A percentile compares a stretch with the other conserved stretches of the same genome.
Conservation (phyloP, 768 basidiomycete genomes). For the Rhizopogon vinicolor region DNA sequence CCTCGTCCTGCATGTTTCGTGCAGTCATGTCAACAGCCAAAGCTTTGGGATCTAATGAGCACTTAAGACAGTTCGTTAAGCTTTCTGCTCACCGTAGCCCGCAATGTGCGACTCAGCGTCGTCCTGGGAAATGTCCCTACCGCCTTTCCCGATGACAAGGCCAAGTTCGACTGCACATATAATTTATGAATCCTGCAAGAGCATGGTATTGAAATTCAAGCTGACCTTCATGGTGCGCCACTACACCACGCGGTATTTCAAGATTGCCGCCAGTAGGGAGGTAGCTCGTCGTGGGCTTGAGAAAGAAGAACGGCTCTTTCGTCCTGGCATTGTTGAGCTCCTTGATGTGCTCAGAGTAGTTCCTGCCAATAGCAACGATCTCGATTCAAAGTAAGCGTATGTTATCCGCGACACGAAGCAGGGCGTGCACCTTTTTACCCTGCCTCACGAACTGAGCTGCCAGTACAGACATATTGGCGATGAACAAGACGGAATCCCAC, state of each 20-base stretch:
- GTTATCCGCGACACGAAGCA: not conserved
- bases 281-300: conserved; percentile 94
- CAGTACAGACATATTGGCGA: conserved; percentile 24
- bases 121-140: conserved; percentile 72
- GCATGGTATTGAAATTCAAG: not conserved
- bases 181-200: not conserved
- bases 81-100: conserved; percentile 69
- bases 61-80: too few relatives aligned
- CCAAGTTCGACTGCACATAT: conserved; percentile 79
- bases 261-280: conserved; percentile 70
- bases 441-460: conserved; percentile 38
- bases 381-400: conserved; percentile 20
- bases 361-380: conserved; percentile 96
- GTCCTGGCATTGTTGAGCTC: conserved; percentile 85
- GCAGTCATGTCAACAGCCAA: conserved; percentile 96
- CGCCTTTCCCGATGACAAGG: conserved; percentile 87
- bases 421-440: conserved; percentile 39
- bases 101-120: conserved; percentile 78
- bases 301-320: conserved; percentile 96
- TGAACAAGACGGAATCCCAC: conserved; percentile 3
- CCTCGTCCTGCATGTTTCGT: conserved; percentile 89
- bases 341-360: conserved; percentile 88
- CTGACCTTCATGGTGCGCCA: conserved; percentile 89
- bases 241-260: conserved; percentile 80
- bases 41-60: conserved; percentile 39